These are phyloP conservation scores for Debaryomycetaceae sp. DNA, from an alignment of 1,139 yeast species.

Conservation along the genomic window DNA sequence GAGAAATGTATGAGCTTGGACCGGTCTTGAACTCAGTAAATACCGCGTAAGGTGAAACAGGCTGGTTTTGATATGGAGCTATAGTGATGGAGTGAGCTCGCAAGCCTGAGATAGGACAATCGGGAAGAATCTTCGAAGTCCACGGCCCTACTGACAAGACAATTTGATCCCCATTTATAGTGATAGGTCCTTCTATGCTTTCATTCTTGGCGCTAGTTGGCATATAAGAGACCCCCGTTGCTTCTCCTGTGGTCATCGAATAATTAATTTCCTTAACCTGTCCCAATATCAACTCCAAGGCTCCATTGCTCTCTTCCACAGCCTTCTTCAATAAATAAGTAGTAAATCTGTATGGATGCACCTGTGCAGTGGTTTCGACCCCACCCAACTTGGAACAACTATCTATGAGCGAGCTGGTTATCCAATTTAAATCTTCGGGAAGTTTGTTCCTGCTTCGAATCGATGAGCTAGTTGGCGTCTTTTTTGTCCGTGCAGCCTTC, in stretches of 20 bases:
- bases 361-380: slow-evolving; percentile 89
- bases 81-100: slow-evolving; percentile 94
- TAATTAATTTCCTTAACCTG: slow-evolving; percentile 69
- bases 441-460: slow-evolving; percentile 26
- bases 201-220: slow-evolving; percentile 52
- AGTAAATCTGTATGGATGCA: slow-evolving; percentile 92
- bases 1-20: slow-evolving; percentile 67
- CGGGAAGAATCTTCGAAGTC: slow-evolving; percentile 87
- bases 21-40: slow-evolving; percentile 83
- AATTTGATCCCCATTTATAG: slow-evolving; percentile 65
- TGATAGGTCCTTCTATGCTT: slow-evolving; percentile 23
- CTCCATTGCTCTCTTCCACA: slow-evolving; percentile 62
- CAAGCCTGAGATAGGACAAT: slow-evolving; percentile 88
- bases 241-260: slow-evolving; percentile 59
- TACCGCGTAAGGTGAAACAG: slow-evolving; percentile 87
- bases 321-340: slow-evolving; percentile 77
- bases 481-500: slow-evolving; percentile 28
- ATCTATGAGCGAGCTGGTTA: slow-evolving; percentile 58
- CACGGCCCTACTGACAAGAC: slow-evolving; percentile 94
- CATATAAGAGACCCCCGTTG: slow-evolving; percentile 61
- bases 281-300: slow-evolving; percentile 82
- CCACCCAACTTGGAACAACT: slow-evolving; percentile 84
- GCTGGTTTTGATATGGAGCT: slow-evolving; percentile 65
- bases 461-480: slow-evolving; percentile 11
- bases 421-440: slow-evolving; percentile 82